Evolutionary conservation across 2,329 filamentous ascomycete species (phyloP).

Genomic region (Talaromyces sp.): DNA sequence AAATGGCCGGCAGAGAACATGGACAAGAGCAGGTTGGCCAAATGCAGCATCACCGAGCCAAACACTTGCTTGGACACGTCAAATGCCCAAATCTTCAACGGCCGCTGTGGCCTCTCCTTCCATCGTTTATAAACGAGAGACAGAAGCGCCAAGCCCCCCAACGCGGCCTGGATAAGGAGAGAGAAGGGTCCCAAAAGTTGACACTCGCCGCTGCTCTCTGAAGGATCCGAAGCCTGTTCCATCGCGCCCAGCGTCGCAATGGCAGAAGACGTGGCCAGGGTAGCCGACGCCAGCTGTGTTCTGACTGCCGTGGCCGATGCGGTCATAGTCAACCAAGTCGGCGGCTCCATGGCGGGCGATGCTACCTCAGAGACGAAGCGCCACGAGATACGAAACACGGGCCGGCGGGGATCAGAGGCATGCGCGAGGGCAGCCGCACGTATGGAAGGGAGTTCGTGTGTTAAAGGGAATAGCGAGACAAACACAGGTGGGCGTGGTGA

Average conservation of each 20-base stretch:
- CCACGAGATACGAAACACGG: background rate
- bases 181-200: slow-evolving; percentile 85
- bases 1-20: slow-evolving; percentile 89
- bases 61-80: slow-evolving; percentile 97
- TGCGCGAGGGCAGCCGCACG: background rate
- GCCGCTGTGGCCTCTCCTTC: slow-evolving; percentile 84
- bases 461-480: background rate
- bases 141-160: slow-evolving; percentile 76
- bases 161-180: slow-evolving; percentile 78
- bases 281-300: background rate
- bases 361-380: slow-evolving; percentile 7
- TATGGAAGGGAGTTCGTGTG: background rate
- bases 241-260: background rate
- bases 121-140: slow-evolving; percentile 91
- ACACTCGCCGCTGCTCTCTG: slow-evolving; percentile 65
- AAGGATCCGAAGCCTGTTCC: slow-evolving; percentile 35
- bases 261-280: background rate
- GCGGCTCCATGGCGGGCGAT: slow-evolving; percentile 1
- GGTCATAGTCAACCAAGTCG: background rate
- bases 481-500: background rate
- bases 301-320: slow-evolving; percentile 5
- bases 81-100: slow-evolving; percentile 95
- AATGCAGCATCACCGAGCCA: slow-evolving; percentile 83
- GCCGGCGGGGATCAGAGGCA: background rate
- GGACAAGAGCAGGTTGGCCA: slow-evolving; percentile 92